Evolutionary conservation across 2,329 filamentous ascomycete species (phyloP).

Genomic region (Fusarium protoensiforme): DNA sequence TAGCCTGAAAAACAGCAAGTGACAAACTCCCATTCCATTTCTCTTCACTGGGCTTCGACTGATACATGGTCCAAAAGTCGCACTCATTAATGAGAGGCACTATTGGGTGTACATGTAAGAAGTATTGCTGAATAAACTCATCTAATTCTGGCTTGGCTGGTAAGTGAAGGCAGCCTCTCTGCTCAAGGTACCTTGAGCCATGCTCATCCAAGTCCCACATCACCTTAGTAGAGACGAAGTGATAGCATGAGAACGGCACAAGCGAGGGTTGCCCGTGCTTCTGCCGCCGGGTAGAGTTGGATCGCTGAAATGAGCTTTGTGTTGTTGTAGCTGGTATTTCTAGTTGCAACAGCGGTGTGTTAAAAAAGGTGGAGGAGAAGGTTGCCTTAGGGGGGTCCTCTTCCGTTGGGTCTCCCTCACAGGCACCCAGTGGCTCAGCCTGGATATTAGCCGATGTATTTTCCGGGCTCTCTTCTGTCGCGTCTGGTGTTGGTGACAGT

Average conservation of each 20-base stretch:
- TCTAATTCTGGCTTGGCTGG: constrained; percentile 25
- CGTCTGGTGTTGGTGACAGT: background rate
- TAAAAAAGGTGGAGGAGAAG: too few species aligned
- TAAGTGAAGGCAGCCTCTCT: constrained; percentile 27
- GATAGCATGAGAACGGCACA: constrained; percentile 8
- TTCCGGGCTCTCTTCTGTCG: background rate
- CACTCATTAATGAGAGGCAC: constrained; percentile 35
- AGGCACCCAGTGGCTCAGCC: too few species aligned
- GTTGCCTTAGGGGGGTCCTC: too few species aligned
- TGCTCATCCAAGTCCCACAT: background rate
- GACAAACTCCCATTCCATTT: background rate
- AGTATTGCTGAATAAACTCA: constrained; percentile 35
- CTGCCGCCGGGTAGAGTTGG: background rate
- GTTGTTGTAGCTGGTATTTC: background rate
- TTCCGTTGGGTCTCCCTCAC: too few species aligned
- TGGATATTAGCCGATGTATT: background rate
- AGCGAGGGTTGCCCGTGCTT: background rate
- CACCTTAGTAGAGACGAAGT: background rate
- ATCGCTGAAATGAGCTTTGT: background rate
- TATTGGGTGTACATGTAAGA: constrained; percentile 37
- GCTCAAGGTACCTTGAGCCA: background rate
- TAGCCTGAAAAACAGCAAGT: constrained; percentile 28
- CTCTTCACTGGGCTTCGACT: background rate
- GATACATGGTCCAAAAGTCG: constrained; percentile 37
- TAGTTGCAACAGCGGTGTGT: background rate